These are phyloP conservation scores for Clavulina sp. DNA, from an alignment of 768 basidiomycete species.

Conservation along the genomic window DNA sequence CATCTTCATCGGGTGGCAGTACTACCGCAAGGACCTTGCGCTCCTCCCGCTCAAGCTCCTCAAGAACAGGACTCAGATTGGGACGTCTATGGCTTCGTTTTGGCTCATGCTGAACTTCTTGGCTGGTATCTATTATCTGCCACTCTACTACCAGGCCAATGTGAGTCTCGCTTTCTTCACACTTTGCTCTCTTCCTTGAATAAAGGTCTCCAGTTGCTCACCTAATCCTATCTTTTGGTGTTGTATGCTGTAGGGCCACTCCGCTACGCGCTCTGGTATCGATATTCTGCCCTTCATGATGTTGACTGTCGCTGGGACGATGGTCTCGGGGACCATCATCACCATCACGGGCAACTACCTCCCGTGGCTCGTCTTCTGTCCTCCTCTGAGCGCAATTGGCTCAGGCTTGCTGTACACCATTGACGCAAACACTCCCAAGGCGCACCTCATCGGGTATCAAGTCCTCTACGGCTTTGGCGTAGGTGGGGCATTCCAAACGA, in stretches of 20 bases:
- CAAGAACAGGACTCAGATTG: conserved; percentile 17
- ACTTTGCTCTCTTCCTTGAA: too few species aligned
- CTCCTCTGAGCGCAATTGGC: conserved; percentile 17
- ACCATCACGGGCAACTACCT: conserved; percentile 18
- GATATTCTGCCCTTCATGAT: conserved; percentile 22
- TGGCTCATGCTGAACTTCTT: conserved; percentile 7
- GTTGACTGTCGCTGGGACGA: neutral
- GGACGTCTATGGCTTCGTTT: conserved; percentile 12
- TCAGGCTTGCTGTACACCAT: conserved; percentile 20
- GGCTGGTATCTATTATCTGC: conserved; percentile 9
- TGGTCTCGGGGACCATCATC: conserved; percentile 16
- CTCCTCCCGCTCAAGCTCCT: conserved; percentile 23
- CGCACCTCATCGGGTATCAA: conserved; percentile 19
- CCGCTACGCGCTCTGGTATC: conserved; percentile 19
- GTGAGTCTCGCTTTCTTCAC: neutral
- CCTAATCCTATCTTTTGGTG: neutral
- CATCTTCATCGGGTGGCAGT: conserved; percentile 15
- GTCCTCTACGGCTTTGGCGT: conserved; percentile 21
- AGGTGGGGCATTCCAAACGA: conserved; percentile 6
- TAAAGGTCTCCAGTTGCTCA: too few species aligned
- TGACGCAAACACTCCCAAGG: conserved; percentile 11
- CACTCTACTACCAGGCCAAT: conserved; percentile 11
- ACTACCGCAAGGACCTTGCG: conserved; percentile 19
- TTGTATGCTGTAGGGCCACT: conserved; percentile 13
- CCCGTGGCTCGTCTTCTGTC: conserved; percentile 15